Conservation (phyloP, 495 filamentous ascomycete genomes). For the Podospora appendiculata region DNA sequence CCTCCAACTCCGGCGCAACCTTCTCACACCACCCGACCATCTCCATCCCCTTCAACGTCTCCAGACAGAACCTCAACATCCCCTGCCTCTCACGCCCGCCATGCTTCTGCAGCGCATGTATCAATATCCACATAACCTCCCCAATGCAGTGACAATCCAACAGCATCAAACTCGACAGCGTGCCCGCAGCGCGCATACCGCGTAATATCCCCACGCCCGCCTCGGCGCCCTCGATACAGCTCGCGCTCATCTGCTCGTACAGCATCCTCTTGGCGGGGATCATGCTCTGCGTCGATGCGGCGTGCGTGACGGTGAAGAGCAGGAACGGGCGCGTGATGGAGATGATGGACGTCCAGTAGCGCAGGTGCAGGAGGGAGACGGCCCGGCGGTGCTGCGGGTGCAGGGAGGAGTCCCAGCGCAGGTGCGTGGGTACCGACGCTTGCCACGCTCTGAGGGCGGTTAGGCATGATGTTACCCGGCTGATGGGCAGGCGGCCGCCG, state of each 20-base stretch:
- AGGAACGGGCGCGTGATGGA: not conserved
- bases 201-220: not conserved
- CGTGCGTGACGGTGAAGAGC: not conserved
- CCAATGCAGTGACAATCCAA: constrained; percentile 1
- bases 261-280: not conserved
- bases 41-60: constrained; percentile 2
- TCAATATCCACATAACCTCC: not conserved
- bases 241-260: not conserved
- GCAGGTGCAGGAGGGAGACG: not conserved
- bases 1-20: constrained; percentile 1
- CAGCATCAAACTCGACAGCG: not conserved
- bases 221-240: not conserved
- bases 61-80: not conserved
- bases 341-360: constrained; percentile 1
- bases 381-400: constrained; percentile 2
- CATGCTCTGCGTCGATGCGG: not conserved
- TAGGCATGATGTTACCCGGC: not conserved
- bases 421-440: not conserved
- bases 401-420: not conserved
- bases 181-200: not conserved
- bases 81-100: not conserved
- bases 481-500: not conserved
- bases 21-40: not conserved
- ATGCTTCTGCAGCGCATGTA: constrained; percentile 1
- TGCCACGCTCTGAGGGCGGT: not conserved